phyloP scores from a whole-genome alignment of 2,329 filamentous ascomycete genomes.

The Nemania abortiva region DNA sequence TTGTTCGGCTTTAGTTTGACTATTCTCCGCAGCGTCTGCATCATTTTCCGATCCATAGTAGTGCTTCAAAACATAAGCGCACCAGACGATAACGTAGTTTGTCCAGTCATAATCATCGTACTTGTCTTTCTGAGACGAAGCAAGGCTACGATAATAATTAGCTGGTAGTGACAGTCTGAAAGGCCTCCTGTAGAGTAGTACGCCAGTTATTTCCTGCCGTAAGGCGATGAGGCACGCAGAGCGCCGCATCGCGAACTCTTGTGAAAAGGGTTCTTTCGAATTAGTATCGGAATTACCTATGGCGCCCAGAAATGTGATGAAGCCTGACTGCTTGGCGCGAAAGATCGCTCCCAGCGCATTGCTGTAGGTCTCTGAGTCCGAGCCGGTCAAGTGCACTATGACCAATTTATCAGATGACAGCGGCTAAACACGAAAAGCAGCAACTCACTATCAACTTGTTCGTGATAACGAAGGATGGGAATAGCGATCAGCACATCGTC shows the following conservation, averaged over 20 bases:
- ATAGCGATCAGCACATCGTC: conserved; percentile 10
- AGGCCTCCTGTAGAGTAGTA: conserved; percentile 5
- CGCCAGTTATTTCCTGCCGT: conserved; percentile 4
- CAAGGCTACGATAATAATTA: background rate
- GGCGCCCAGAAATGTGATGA: background rate
- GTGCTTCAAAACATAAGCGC: conserved; percentile 9
- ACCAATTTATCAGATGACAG: background rate
- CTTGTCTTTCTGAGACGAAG: background rate
- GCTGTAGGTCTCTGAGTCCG: conserved; percentile 10
- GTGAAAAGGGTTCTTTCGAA: background rate
- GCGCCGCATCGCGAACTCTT: conserved; percentile 2
- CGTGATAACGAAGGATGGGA: conserved; percentile 12
- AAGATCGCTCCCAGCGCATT: conserved; percentile 7
- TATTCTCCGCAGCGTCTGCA: background rate
- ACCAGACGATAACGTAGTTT: conserved; percentile 10
- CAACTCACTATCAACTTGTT: conserved; percentile 9
- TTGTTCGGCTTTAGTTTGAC: background rate
- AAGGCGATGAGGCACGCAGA: conserved; percentile 11
- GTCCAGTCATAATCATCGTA: conserved; percentile 17
- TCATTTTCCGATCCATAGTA: conserved; percentile 9
- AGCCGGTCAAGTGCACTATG: conserved; percentile 7
- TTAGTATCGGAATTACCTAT: background rate
- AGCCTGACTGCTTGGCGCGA: conserved; percentile 7
- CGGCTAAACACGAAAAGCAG: background rate
- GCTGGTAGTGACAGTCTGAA: conserved; percentile 5